Conservation (phyloP, 345 rosid genomes). For the Euclidium syriacum region DNA sequence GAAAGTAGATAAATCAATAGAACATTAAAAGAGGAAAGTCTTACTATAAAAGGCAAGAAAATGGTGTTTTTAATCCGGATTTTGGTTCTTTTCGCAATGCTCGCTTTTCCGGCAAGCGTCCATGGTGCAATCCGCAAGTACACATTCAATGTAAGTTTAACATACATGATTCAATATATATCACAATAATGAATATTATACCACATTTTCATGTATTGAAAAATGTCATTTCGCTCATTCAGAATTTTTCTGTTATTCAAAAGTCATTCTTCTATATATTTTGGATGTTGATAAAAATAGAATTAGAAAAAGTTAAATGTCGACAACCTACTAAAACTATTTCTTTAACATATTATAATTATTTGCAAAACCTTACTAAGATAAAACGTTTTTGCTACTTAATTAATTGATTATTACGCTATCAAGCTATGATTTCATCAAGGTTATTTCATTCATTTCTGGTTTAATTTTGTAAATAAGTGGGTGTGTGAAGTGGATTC, state of each 20-base stretch:
- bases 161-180: background rate
- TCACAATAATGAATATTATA: no score
- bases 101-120: conserved; percentile 12
- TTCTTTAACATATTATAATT: no score
- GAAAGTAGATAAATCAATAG: conserved; percentile 1
- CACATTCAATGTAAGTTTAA: conserved; percentile 29
- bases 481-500: background rate
- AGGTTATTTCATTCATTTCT: background rate
- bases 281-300: no score
- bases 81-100: conserved; percentile 17
- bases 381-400: no score
- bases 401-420: no score
- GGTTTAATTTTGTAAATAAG: background rate
- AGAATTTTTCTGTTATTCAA: no score
- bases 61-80: conserved; percentile 18
- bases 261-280: no score
- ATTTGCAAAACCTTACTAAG: no score
- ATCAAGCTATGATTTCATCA: background rate
- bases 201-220: no score
- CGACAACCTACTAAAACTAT: no score
- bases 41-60: background rate
- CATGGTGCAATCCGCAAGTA: conserved; percentile 31
- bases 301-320: no score
- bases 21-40: background rate
- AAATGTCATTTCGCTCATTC: no score